Evolutionary conservation across 78 protist species (phyloP).

Genomic region (Pirum gemmata): DNA sequence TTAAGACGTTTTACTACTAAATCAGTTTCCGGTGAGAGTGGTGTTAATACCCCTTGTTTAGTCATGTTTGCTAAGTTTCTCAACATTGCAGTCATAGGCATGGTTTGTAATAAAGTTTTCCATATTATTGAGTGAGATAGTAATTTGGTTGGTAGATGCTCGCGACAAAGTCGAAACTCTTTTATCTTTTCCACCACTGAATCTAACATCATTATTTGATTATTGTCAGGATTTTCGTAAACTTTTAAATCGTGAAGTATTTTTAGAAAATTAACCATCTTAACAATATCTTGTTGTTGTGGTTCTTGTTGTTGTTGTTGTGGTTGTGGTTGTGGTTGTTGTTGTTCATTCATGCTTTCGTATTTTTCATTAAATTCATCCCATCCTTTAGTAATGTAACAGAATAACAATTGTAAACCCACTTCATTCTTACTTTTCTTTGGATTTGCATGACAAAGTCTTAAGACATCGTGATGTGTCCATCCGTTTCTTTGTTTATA

Average conservation of each 20-base stretch:
- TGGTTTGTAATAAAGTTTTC: background rate
- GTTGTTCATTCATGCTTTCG: background rate
- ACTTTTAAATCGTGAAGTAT: background rate
- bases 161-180: background rate
- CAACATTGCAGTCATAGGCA: conserved; percentile 44
- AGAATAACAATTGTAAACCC: too few species aligned
- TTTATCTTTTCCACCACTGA: background rate
- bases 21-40: background rate
- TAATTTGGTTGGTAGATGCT: background rate
- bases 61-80: conserved; percentile 34
- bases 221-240: too few species aligned
- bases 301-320: background rate
- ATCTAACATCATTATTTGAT: background rate
- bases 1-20: background rate
- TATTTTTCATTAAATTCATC: background rate
- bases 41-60: background rate
- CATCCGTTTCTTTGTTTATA: conserved; percentile 14
- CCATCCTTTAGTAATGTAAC: background rate
- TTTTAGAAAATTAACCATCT: background rate
- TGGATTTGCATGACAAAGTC: conserved; percentile 40
- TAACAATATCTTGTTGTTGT: background rate
- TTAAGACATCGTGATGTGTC: conserved; percentile 40
- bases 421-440: background rate
- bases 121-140: background rate
- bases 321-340: too few species aligned